A percentile compares a stretch with the other conserved stretches of the same genome.
phyloP scores from a whole-genome alignment of 208 protist genomes.

The Wallacemonas sp. region DNA sequence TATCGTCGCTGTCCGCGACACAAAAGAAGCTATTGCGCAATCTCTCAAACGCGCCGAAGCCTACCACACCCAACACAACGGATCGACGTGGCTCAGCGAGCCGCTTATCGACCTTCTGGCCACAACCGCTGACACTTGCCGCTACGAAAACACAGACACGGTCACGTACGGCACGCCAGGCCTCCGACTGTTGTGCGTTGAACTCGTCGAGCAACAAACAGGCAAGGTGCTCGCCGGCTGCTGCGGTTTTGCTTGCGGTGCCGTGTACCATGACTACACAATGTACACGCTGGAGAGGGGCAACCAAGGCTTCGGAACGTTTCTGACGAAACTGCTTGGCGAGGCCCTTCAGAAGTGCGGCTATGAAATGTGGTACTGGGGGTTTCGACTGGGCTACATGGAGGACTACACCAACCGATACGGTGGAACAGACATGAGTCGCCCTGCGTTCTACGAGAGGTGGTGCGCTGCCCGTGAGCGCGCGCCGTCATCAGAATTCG shows the following conservation, averaged over 20 bases:
- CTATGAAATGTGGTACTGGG: constrained; percentile 85
- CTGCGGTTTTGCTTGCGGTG: constrained; percentile 55
- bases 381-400: constrained; percentile 69
- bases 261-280: constrained; percentile 76
- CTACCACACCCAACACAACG: constrained; percentile 36
- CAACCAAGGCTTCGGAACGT: constrained; percentile 41
- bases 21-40: constrained; percentile 27
- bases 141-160: neutral
- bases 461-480: constrained; percentile 44
- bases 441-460: constrained; percentile 41
- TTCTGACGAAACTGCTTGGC: constrained; percentile 65
- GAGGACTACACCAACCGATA: constrained; percentile 49
- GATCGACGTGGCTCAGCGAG: constrained; percentile 43
- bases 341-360: constrained; percentile 73
- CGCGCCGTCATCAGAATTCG: constrained; percentile 14
- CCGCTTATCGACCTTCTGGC: constrained; percentile 17
- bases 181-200: constrained; percentile 39
- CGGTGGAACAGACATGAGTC: constrained; percentile 35
- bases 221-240: constrained; percentile 55
- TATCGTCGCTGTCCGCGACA: constrained; percentile 39
- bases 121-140: neutral
- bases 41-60: constrained; percentile 30
- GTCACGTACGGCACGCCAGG: neutral
- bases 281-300: constrained; percentile 61
- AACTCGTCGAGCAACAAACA: constrained; percentile 39